Conservation (phyloP, 2,329 filamentous ascomycete genomes). For the Periconia sp. region DNA sequence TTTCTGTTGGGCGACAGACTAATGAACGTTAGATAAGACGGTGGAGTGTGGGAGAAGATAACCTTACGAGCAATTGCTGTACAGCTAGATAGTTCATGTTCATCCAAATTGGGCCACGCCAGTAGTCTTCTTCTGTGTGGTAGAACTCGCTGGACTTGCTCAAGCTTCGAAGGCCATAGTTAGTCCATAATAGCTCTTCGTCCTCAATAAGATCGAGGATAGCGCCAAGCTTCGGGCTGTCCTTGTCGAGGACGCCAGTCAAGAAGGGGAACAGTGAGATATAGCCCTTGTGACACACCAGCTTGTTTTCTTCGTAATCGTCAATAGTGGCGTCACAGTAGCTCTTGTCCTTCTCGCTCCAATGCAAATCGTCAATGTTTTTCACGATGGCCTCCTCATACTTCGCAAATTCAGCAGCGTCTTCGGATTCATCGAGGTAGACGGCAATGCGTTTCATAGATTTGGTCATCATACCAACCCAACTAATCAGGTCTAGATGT, state of each 20-base stretch:
- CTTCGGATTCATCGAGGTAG: constrained; percentile 76
- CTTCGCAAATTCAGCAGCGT: constrained; percentile 73
- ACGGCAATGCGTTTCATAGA: constrained; percentile 81
- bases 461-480: constrained; percentile 96
- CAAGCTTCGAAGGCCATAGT: constrained; percentile 85
- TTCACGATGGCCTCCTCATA: constrained; percentile 77
- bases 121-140: constrained; percentile 94
- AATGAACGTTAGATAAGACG: constrained; percentile 39
- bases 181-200: constrained; percentile 86
- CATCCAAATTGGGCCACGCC: constrained; percentile 94
- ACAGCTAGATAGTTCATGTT: constrained; percentile 94
- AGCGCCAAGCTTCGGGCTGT: constrained; percentile 75
- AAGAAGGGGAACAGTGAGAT: constrained; percentile 93
- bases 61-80: constrained; percentile 69
- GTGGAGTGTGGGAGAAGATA: neutral
- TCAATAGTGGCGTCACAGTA: constrained; percentile 97
- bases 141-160: constrained; percentile 85
- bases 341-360: constrained; percentile 78
- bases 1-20: constrained; percentile 66
- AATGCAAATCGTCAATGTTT: constrained; percentile 93
- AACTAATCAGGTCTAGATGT: constrained; percentile 91
- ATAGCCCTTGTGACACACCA: constrained; percentile 97
- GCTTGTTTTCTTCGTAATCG: constrained; percentile 86
- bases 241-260: constrained; percentile 75
- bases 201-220: constrained; percentile 80